These are phyloP conservation scores for Daldinia vernicosa DNA, from an alignment of 495 filamentous ascomycete genomes.

Conservation along the genomic window DNA sequence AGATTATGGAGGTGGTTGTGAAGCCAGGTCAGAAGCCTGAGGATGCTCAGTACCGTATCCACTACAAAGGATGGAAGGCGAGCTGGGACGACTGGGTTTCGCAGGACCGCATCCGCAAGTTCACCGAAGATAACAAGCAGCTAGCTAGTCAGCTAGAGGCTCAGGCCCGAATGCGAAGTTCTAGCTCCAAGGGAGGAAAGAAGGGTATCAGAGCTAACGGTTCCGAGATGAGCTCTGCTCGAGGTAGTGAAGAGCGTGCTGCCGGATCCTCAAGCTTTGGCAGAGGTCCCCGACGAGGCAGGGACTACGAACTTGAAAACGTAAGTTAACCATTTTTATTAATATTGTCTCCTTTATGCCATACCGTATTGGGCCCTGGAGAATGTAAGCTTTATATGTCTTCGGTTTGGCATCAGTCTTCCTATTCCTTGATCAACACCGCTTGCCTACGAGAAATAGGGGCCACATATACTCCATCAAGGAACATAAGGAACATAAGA, in stretches of 20 bases:
- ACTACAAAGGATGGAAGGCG: constrained; percentile 99
- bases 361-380: background rate
- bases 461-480: background rate
- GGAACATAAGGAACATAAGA: background rate
- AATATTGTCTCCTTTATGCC: constrained; percentile 22
- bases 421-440: background rate
- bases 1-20: constrained; percentile 79
- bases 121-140: constrained; percentile 91
- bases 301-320: constrained; percentile 86
- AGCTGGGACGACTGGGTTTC: constrained; percentile 99
- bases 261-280: constrained; percentile 70
- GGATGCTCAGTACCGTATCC: constrained; percentile 84
- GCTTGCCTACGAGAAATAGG: background rate
- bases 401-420: background rate
- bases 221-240: constrained; percentile 79
- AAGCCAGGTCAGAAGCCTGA: constrained; percentile 74
- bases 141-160: constrained; percentile 73
- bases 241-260: constrained; percentile 87
- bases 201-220: constrained; percentile 65
- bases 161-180: constrained; percentile 62
- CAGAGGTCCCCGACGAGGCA: constrained; percentile 71
- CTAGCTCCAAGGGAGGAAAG: constrained; percentile 62
- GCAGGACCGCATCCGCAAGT: constrained; percentile 91
- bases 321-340: constrained; percentile 61
- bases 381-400: constrained; percentile 10